Evolutionary conservation across 2,329 filamentous ascomycete genomes (phyloP).

Genomic region (Cordyceps sp.): DNA sequence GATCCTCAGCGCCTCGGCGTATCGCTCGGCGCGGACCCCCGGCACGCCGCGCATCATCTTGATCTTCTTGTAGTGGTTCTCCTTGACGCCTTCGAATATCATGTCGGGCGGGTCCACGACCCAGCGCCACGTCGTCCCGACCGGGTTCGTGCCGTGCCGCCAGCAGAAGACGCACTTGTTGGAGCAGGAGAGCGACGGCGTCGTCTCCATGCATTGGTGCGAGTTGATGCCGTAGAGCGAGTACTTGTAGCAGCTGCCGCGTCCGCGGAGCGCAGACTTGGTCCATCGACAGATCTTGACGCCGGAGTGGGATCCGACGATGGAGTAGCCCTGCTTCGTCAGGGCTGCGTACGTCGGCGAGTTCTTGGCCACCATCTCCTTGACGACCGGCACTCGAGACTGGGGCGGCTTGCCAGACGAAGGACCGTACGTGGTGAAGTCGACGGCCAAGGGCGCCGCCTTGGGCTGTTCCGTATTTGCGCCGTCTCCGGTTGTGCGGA

Average conservation of each 20-base stretch:
- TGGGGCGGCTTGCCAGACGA: slow-evolving; percentile 25
- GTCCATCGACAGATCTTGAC: slow-evolving; percentile 99
- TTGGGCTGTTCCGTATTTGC: slow-evolving; percentile 12
- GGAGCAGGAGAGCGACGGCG: slow-evolving; percentile 83
- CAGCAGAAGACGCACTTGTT: slow-evolving; percentile 99
- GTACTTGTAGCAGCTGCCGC: slow-evolving; percentile 94
- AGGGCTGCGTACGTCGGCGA: slow-evolving; percentile 80
- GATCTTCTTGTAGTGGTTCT: slow-evolving; percentile 91
- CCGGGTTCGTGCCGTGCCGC: slow-evolving; percentile 93
- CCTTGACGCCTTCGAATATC: slow-evolving; percentile 82
- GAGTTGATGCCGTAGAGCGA: slow-evolving; percentile 95
- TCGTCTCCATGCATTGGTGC: slow-evolving; percentile 97
- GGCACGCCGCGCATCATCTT: slow-evolving; percentile 92
- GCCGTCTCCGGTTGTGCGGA: slow-evolving; percentile 28
- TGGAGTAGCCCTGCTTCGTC: slow-evolving; percentile 92
- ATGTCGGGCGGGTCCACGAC: slow-evolving; percentile 77
- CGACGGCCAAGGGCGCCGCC: slow-evolving; percentile 54
- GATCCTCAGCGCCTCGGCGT: slow-evolving; percentile 83
- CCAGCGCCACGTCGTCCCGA: slow-evolving; percentile 95
- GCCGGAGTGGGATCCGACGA: slow-evolving; percentile 86
- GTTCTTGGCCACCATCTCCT: slow-evolving; percentile 87
- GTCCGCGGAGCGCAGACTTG: slow-evolving; percentile 83
- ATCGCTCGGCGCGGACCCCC: slow-evolving; percentile 79
- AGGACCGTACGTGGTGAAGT: slow-evolving; percentile 64
- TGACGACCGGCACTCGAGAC: slow-evolving; percentile 30